Conservation (phyloP, 768 basidiomycete genomes). For the Mycena alexandri region DNA sequence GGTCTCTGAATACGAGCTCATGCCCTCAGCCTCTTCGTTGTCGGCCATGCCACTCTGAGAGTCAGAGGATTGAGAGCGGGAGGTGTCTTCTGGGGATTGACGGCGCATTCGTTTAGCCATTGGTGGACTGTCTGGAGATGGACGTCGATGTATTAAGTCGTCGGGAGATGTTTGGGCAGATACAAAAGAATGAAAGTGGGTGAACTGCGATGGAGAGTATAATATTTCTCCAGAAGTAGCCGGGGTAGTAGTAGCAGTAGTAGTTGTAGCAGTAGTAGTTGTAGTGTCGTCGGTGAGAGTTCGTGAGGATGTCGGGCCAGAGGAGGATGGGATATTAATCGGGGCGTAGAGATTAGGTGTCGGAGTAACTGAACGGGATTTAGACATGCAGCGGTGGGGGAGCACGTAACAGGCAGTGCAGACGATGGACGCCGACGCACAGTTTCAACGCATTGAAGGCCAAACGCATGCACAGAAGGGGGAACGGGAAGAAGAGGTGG, state of each 20-base stretch:
- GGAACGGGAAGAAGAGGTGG: slow-evolving; percentile 22
- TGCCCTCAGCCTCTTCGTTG: slow-evolving; percentile 65
- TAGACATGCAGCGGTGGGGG: slow-evolving; percentile 60
- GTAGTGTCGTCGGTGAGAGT: slow-evolving; percentile 52
- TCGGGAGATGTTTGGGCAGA: slow-evolving; percentile 42
- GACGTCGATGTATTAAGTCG: slow-evolving; percentile 41
- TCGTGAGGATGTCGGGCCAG: slow-evolving; percentile 58
- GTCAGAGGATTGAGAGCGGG: slow-evolving; percentile 60
- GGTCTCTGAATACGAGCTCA: slow-evolving; percentile 55
- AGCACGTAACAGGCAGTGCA: slow-evolving; percentile 36
- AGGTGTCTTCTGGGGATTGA: slow-evolving; percentile 49
- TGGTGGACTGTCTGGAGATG: slow-evolving; percentile 48
- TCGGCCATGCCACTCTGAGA: slow-evolving; percentile 72
- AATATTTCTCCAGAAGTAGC: slow-evolving; percentile 41
- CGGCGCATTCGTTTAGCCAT: slow-evolving; percentile 61
- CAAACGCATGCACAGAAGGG: slow-evolving; percentile 27
- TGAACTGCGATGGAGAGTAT: slow-evolving; percentile 41
- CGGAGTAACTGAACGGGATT: slow-evolving; percentile 60
- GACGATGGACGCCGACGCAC: slow-evolving; percentile 35
- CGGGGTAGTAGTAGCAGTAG: slow-evolving; percentile 37
- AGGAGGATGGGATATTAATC: slow-evolving; percentile 52
- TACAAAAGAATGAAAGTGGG: slow-evolving; percentile 47
- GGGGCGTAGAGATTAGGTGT: slow-evolving; percentile 54
- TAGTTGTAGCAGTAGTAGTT: slow-evolving; percentile 45
- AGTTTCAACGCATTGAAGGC: slow-evolving; percentile 36